These are phyloP conservation scores for Phytopythium delawarense DNA, from an alignment of 352 stramenopile species.

Conservation along the genomic window DNA sequence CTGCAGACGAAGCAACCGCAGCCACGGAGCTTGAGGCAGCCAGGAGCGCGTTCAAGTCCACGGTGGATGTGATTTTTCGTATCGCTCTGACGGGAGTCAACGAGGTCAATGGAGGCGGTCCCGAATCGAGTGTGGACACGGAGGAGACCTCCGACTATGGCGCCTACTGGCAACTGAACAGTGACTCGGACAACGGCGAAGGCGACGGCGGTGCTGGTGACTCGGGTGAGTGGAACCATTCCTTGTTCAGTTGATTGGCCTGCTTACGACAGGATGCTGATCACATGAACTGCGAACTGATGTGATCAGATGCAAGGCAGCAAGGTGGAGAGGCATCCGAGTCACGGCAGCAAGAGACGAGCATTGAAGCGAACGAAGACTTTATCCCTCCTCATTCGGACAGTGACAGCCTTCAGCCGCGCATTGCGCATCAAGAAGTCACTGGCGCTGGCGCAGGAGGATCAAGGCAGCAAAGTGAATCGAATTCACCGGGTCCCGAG, in stretches of 20 bases:
- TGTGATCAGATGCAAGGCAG: neutral
- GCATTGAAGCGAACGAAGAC: neutral
- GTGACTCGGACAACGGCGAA: neutral
- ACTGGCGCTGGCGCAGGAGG: neutral
- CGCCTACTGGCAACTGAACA: neutral
- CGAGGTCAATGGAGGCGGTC: neutral
- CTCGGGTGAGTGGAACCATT: neutral
- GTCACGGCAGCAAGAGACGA: neutral
- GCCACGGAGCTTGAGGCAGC: neutral
- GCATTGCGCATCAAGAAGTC: neutral
- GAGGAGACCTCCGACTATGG: neutral
- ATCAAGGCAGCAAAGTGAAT: neutral
- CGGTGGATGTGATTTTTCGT: conserved; percentile 28
- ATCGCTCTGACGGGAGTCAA: conserved; percentile 34
- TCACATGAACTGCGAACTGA: neutral
- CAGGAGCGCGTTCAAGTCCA: conserved; percentile 20
- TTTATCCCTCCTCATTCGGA: neutral
- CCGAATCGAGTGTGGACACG: neutral
- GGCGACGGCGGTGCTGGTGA: neutral
- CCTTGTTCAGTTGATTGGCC: neutral
- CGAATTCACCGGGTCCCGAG: neutral
- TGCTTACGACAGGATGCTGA: neutral
- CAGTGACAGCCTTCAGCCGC: neutral
- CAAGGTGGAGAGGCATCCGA: neutral
- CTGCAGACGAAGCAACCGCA: neutral